Percentiles rank a stretch among this genome's conserved stretches.
Evolutionary conservation across 345 rosid genomes (phyloP).

Genomic region (Aquilaria malaccensis): DNA sequence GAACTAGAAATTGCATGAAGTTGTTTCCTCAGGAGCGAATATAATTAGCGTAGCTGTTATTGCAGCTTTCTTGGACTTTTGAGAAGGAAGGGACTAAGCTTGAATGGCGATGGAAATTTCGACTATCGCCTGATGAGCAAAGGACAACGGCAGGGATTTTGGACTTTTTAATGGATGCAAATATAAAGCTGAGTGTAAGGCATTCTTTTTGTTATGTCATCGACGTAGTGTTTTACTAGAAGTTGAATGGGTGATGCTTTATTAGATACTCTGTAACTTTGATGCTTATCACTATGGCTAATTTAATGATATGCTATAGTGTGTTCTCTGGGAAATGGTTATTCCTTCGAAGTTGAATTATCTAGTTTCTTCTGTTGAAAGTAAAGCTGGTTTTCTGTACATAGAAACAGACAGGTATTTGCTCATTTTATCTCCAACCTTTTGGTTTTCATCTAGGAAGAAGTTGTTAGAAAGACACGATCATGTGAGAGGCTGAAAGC

Average conservation of each 20-base stretch:
- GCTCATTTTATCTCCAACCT: not conserved
- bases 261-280: not conserved
- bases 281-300: not conserved
- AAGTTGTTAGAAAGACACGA: constrained; percentile 58
- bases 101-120: constrained; percentile 90
- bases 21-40: too few species aligned
- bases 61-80: constrained; percentile 88
- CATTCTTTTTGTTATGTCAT: not conserved
- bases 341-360: too few species aligned
- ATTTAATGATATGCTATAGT: not conserved
- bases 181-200: constrained; percentile 71
- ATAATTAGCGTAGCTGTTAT: not conserved
- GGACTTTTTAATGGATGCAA: constrained; percentile 86
- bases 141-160: constrained; percentile 47
- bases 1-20: too few species aligned
- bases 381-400: too few species aligned
- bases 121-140: constrained; percentile 42
- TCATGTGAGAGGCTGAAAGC: constrained; percentile 53
- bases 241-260: not conserved
- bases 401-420: not conserved
- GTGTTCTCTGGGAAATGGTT: not conserved
- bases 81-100: constrained; percentile 85
- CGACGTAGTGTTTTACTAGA: not conserved
- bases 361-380: too few species aligned
- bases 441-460: constrained; percentile 29